These are phyloP conservation scores for Xylaria sp. DNA, from an alignment of 2,329 filamentous ascomycete species.

Conservation along the genomic window DNA sequence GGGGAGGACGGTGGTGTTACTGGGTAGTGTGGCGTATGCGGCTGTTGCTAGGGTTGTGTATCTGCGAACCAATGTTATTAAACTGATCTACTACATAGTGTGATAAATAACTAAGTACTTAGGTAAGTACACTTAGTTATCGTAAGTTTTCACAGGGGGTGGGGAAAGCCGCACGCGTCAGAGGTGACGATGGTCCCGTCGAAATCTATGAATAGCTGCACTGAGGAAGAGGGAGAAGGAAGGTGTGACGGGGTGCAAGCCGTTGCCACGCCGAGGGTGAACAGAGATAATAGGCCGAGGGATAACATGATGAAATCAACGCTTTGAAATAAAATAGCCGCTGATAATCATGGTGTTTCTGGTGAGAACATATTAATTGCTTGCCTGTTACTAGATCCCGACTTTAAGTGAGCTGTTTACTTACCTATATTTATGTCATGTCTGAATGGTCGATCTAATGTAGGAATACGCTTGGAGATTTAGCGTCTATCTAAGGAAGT, in stretches of 20 bases:
- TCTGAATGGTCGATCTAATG: too few species aligned
- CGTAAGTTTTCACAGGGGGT: too few species aligned
- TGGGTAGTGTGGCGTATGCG: background rate
- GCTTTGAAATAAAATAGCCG: background rate
- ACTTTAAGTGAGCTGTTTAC: background rate
- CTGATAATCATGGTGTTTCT: background rate
- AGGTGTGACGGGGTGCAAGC: background rate
- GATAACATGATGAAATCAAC: background rate
- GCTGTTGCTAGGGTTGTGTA: background rate
- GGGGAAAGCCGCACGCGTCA: background rate
- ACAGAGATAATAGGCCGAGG: background rate
- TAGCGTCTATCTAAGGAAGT: background rate
- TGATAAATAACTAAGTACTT: too few species aligned
- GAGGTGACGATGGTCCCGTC: background rate
- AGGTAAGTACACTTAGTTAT: background rate
- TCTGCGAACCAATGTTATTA: background rate
- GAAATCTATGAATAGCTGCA: background rate
- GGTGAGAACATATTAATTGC: background rate
- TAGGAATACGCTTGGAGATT: background rate
- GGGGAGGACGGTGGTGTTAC: background rate
- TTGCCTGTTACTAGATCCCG: background rate
- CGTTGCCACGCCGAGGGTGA: background rate
- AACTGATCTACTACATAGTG: background rate
- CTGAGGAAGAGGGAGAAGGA: background rate
- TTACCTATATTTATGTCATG: background rate